Evolutionary conservation across 208 protist genomes (phyloP).

Genomic region (Wallacemonas sp.): DNA sequence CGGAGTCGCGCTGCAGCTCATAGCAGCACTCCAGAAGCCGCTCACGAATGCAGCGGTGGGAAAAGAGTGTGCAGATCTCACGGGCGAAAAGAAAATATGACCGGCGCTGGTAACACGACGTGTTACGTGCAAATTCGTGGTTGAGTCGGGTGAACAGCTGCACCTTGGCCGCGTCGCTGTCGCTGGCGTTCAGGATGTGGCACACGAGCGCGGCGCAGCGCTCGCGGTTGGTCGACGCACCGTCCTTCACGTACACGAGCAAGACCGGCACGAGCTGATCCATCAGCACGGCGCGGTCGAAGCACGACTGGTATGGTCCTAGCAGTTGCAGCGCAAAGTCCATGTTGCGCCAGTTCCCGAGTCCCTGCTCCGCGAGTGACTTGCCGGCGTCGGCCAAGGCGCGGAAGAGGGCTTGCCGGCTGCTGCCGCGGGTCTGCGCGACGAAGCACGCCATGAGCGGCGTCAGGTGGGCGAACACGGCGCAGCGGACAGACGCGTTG

Average conservation of each 20-base stretch:
- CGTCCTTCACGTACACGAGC: conserved; percentile 52
- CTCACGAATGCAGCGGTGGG: conserved; percentile 80
- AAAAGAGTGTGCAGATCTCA: conserved; percentile 64
- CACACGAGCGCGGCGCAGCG: conserved; percentile 63
- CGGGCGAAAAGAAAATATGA: conserved; percentile 67
- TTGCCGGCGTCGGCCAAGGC: conserved; percentile 47
- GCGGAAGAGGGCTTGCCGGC: conserved; percentile 51
- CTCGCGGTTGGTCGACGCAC: conserved; percentile 63
- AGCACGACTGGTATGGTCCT: conserved; percentile 51
- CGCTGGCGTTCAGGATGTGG: conserved; percentile 40
- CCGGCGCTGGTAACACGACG: conserved; percentile 68
- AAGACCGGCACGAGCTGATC: conserved; percentile 74
- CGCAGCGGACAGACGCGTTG: conserved; percentile 48
- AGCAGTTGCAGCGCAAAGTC: conserved; percentile 60
- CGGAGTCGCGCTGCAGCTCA: conserved; percentile 79
- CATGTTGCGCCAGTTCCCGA: conserved; percentile 78
- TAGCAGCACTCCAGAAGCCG: conserved; percentile 75
- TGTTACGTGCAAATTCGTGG: conserved; percentile 78
- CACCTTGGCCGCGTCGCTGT: conserved; percentile 52
- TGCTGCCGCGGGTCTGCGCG: conserved; percentile 28
- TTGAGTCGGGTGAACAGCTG: conserved; percentile 83
- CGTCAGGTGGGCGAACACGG: conserved; percentile 55
- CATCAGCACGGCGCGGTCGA: conserved; percentile 49
- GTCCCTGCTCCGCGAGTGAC: conserved; percentile 33
- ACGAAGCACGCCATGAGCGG: conserved; percentile 78